Percentiles rank a stretch among this genome's conserved stretches.
Evolutionary conservation across 2,329 filamentous ascomycete genomes (phyloP).

Genomic region (Cadophora sp.): DNA sequence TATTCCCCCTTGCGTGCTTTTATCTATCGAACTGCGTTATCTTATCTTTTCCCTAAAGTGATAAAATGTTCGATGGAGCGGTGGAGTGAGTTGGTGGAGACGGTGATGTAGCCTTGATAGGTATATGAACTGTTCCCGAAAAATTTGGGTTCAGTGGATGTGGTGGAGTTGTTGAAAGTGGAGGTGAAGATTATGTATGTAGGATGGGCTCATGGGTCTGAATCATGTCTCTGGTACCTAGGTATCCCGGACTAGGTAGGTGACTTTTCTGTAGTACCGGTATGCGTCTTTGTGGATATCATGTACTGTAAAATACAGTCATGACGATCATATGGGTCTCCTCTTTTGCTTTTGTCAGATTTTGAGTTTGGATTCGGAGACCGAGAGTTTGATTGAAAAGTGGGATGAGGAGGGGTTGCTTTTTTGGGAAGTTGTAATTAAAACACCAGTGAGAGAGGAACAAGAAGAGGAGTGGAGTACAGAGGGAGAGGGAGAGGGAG

Average conservation of each 20-base stretch:
- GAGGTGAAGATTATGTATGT: too few species aligned
- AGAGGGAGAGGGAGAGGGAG: not conserved
- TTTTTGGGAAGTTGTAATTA: too few species aligned
- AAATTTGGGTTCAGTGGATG: not conserved
- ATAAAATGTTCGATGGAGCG: not conserved
- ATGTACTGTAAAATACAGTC: not conserved
- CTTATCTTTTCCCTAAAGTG: not conserved
- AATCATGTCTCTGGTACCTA: constrained; percentile 9
- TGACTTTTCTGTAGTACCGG: too few species aligned
- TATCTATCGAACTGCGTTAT: not conserved
- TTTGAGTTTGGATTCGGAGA: not conserved
- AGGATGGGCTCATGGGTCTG: not conserved
- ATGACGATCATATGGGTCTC: not conserved
- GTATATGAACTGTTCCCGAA: not conserved
- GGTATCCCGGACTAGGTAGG: too few species aligned
- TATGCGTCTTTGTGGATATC: too few species aligned
- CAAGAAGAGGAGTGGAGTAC: not conserved
- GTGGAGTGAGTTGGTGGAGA: too few species aligned
- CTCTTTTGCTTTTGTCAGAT: not conserved
- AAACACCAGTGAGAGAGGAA: too few species aligned
- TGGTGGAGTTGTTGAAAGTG: not conserved
- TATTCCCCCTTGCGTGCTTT: too few species aligned
- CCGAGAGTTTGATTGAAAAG: not conserved
- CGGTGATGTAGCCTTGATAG: not conserved
- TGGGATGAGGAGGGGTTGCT: too few species aligned